Evolutionary conservation across 2,329 filamentous ascomycete species (phyloP).

Genomic region (Nothophoma quercina): DNA sequence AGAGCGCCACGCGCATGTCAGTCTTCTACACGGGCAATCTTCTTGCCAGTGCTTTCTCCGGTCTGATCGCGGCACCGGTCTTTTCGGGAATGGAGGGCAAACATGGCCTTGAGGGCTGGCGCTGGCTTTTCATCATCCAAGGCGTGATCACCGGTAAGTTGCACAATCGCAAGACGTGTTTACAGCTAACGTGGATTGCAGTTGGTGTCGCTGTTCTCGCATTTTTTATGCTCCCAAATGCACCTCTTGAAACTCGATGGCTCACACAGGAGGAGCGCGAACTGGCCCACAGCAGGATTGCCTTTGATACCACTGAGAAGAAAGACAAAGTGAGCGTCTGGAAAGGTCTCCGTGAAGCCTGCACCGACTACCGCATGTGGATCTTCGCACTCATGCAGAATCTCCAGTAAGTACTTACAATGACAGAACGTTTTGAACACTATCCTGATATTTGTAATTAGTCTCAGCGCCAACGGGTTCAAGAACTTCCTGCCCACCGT

Average conservation of each 20-base stretch:
- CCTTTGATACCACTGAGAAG: constrained; percentile 54
- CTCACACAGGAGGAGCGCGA: constrained; percentile 53
- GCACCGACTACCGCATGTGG: constrained; percentile 27
- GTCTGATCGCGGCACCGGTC: constrained; percentile 51
- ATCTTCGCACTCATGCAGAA: constrained; percentile 28
- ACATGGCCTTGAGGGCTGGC: constrained; percentile 52
- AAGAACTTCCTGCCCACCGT: constrained; percentile 18
- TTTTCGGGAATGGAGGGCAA: constrained; percentile 48
- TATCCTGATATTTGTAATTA: neutral
- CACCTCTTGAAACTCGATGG: constrained; percentile 49
- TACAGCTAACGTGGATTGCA: neutral
- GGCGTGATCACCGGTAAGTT: constrained; percentile 42
- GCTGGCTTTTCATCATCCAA: constrained; percentile 55
- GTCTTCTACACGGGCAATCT: constrained; percentile 50
- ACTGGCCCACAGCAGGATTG: constrained; percentile 28
- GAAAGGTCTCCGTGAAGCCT: constrained; percentile 21
- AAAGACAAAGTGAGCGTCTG: constrained; percentile 27
- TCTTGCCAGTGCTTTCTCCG: constrained; percentile 52
- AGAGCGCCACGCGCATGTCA: constrained; percentile 43
- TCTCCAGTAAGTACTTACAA: constrained; percentile 13
- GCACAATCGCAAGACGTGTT: neutral
- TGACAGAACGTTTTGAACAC: neutral
- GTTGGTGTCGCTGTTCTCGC: constrained; percentile 15
- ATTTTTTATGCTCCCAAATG: constrained; percentile 29
- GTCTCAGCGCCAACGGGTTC: constrained; percentile 11